phyloP scores from a whole-genome alignment of 352 stramenopile genomes.

The Plasmopara viticola region DNA sequence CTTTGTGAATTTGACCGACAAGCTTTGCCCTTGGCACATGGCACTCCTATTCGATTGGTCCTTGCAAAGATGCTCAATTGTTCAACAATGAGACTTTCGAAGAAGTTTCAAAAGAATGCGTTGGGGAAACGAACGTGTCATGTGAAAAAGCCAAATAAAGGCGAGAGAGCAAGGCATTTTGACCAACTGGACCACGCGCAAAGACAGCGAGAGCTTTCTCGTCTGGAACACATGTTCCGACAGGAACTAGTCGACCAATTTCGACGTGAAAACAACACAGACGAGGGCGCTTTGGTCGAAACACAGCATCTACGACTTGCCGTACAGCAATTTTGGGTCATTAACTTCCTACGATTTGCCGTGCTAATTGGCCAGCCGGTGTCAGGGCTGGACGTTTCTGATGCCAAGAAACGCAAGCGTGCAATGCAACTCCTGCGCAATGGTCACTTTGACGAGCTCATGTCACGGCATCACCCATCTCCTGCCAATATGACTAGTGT shows the following conservation, averaged over 20 bases:
- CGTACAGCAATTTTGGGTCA: constrained; percentile 82
- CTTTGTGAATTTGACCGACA: constrained; percentile 76
- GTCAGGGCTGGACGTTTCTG: constrained; percentile 63
- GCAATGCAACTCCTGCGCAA: constrained; percentile 73
- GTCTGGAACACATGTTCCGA: constrained; percentile 64
- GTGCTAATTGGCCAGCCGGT: constrained; percentile 70
- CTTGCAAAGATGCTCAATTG: constrained; percentile 84
- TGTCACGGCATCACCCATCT: constrained; percentile 49
- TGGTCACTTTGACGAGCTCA: constrained; percentile 65
- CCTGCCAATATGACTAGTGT: constrained; percentile 34
- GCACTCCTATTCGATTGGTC: constrained; percentile 76
- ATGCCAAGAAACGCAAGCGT: constrained; percentile 79
- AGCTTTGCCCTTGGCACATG: constrained; percentile 68
- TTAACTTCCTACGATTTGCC: constrained; percentile 80
- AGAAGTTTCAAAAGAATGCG: constrained; percentile 88
- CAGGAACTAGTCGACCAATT: constrained; percentile 80
- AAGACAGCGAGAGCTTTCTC: constrained; percentile 67
- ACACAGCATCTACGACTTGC: constrained; percentile 62
- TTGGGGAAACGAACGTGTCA: constrained; percentile 82
- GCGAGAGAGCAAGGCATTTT: constrained; percentile 63
- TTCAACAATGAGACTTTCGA: constrained; percentile 84
- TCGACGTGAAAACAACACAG: constrained; percentile 77
- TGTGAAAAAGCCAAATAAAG: constrained; percentile 60
- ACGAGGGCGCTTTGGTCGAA: constrained; percentile 67
- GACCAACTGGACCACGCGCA: constrained; percentile 54